These are phyloP conservation scores for Penicillium sumatraense DNA, from an alignment of 2,329 filamentous ascomycete species.

Conservation along the genomic window DNA sequence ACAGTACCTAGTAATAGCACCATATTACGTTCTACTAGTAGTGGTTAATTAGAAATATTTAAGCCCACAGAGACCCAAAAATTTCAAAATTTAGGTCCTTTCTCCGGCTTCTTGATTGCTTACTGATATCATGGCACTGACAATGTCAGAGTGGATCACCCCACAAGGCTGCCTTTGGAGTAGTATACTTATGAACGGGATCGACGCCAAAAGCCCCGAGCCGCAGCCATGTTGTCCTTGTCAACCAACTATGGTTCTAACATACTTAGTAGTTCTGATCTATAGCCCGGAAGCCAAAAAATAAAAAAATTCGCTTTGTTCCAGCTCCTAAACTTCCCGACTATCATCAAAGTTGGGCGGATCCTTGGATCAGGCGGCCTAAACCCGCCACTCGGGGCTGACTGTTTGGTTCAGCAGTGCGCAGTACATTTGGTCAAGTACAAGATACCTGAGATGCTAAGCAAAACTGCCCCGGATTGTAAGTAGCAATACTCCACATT, in stretches of 20 bases:
- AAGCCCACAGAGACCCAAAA: too few species aligned
- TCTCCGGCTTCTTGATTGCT: not conserved
- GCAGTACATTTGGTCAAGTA: slow-evolving; percentile 9
- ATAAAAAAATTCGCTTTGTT: not conserved
- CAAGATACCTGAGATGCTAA: slow-evolving; percentile 15
- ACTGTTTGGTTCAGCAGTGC: not conserved
- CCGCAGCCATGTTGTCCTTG: not conserved
- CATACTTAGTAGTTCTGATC: not conserved
- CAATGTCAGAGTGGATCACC: not conserved
- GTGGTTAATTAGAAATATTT: too few species aligned
- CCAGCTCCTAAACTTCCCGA: slow-evolving; percentile 6
- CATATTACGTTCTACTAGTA: too few species aligned
- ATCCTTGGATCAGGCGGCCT: slow-evolving; percentile 17
- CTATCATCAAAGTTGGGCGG: slow-evolving; percentile 1
- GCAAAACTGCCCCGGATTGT: not conserved
- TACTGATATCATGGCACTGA: not conserved
- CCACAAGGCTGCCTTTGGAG: slow-evolving; percentile 2
- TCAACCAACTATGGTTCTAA: not conserved
- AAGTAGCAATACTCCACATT: slow-evolving; percentile 25
- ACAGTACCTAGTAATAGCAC: too few species aligned
- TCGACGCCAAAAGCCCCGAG: not conserved
- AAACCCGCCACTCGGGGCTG: slow-evolving; percentile 18
- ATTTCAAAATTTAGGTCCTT: not conserved
- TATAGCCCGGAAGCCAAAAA: too few species aligned
- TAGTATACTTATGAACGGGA: slow-evolving; percentile 1